Percentiles rank a stretch among this genome's conserved stretches.
Conservation (phyloP, 345 rosid species). For the Citrus mangshanensis region DNA sequence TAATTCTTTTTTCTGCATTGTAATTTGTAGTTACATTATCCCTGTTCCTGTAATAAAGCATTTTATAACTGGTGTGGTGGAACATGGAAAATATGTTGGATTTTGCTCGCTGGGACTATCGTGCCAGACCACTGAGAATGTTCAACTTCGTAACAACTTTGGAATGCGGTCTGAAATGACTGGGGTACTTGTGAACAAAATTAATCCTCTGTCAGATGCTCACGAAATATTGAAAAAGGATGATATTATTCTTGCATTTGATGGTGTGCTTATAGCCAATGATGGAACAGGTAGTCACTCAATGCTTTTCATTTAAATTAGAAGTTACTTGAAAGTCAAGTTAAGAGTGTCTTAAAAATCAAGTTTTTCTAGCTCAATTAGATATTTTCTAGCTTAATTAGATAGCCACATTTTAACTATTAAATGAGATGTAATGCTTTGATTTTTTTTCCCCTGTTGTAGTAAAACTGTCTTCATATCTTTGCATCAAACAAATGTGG, state of each 20-base stretch:
- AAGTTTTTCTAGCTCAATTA: not conserved
- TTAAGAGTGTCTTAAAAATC: not conserved
- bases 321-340: not conserved
- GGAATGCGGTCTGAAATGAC: constrained; percentile 66
- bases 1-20: not conserved
- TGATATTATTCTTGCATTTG: constrained; percentile 75
- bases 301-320: not conserved
- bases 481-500: too few relatives aligned
- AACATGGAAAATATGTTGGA: constrained; percentile 63
- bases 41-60: constrained; percentile 82
- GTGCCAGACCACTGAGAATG: constrained; percentile 83
- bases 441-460: too few relatives aligned
- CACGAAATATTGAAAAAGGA: constrained; percentile 57
- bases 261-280: constrained; percentile 77
- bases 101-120: constrained; percentile 86
- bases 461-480: too few relatives aligned
- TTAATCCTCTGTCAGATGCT: constrained; percentile 76
- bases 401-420: not conserved
- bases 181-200: constrained; percentile 77
- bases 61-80: constrained; percentile 72
- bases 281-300: constrained; percentile 73
- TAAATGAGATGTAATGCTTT: not conserved
- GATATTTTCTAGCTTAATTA: not conserved
- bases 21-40: constrained; percentile 68
- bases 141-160: constrained; percentile 62